Conservation (phyloP, 2,329 filamentous ascomycete genomes). For the Pseudophaeomoniella oleicola region DNA sequence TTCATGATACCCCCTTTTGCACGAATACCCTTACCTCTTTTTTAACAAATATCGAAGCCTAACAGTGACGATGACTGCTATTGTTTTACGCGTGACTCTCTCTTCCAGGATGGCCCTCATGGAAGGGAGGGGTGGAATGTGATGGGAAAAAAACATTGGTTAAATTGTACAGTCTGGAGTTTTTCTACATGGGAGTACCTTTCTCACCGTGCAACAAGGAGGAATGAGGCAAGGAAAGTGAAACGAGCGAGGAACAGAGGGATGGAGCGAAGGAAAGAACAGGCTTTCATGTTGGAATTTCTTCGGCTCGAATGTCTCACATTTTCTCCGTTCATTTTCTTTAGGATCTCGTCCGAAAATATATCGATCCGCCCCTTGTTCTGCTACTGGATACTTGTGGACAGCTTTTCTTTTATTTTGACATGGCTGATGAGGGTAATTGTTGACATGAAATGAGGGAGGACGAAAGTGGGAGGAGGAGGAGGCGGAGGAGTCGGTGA, state of each 20-base stretch:
- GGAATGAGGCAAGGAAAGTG: neutral
- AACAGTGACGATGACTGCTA: neutral
- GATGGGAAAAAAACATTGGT: too few species aligned
- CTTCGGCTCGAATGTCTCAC: conserved; percentile 3
- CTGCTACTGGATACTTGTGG: neutral
- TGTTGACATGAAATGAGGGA: neutral
- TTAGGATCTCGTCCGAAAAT: too few species aligned
- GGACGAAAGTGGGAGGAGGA: neutral
- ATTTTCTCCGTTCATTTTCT: conserved; percentile 1
- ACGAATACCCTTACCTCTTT: neutral
- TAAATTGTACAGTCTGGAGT: neutral
- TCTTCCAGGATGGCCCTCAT: too few species aligned
- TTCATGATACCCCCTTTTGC: neutral
- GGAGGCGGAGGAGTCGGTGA: too few species aligned
- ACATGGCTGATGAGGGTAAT: neutral
- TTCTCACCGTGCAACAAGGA: too few species aligned
- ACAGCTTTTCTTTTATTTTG: neutral
- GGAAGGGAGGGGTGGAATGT: too few species aligned
- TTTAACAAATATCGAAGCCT: neutral
- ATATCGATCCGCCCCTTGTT: neutral
- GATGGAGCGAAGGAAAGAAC: neutral
- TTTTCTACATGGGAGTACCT: neutral
- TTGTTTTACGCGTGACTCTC: too few species aligned
- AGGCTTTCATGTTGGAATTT: conserved; percentile 3
- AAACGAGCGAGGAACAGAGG: neutral